Conservation (phyloP, 345 rosid species). For the Eucalyptus erythrocorys region DNA sequence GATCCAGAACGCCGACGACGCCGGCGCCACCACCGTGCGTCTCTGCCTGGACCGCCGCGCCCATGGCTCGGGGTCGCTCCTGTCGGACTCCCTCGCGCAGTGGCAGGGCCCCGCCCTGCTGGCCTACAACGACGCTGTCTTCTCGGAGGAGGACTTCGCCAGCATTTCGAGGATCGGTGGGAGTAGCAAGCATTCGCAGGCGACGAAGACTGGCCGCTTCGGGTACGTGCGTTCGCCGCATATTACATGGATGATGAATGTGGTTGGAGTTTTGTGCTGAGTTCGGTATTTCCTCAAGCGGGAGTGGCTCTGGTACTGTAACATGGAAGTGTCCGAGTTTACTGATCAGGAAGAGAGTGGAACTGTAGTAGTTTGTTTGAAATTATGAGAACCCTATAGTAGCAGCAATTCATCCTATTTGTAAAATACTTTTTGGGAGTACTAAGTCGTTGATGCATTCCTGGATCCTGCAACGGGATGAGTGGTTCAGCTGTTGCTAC, state of each 20-base stretch:
- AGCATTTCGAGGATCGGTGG: conserved; percentile 90
- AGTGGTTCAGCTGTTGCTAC: neutral
- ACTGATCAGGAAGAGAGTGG: neutral
- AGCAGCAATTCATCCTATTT: neutral
- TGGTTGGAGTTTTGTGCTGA: neutral
- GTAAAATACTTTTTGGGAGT: neutral
- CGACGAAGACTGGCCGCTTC: conserved; percentile 89
- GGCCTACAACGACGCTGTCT: conserved; percentile 78
- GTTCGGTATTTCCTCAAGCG: neutral
- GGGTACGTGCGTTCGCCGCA: conserved; percentile 26
- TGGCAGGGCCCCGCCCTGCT: conserved; percentile 88
- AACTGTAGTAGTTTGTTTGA: neutral
- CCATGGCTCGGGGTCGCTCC: conserved; percentile 41
- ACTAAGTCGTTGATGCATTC: neutral
- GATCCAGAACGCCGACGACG: conserved; percentile 94
- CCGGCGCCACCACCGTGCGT: conserved; percentile 75
- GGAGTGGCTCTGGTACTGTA: neutral
- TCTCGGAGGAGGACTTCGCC: conserved; percentile 84
- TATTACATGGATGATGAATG: neutral
- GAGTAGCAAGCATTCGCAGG: conserved; percentile 66
- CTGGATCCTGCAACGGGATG: neutral
- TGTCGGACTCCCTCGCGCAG: conserved; percentile 53
- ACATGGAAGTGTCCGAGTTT: neutral
- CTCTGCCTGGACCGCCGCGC: conserved; percentile 82
- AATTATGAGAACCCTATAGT: neutral